Evolutionary conservation across 2,329 filamentous ascomycete genomes (phyloP), one percentile per base, ranked within the genome.

Genomic region (Colletotrichum shisoi): DNA sequence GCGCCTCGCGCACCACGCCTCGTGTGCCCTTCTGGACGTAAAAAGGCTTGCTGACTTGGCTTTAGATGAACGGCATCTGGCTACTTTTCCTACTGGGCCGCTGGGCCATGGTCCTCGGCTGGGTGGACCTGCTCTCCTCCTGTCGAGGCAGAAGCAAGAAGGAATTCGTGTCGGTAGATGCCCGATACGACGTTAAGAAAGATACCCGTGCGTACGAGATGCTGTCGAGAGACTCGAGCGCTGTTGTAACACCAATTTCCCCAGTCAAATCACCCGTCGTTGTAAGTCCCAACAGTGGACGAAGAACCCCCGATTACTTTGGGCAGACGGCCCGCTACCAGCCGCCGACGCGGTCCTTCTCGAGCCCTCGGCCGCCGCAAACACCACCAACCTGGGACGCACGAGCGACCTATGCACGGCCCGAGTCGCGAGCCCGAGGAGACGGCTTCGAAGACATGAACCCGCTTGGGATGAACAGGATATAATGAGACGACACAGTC

Each of bases 81-180:
- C 87, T 91, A 57, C 84, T 96, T 64, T 78, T 97, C 62, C 87
- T 98, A 66, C 87, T 97, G 39, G 90, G 91, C 44, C 90, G 94
- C 59, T 88, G 87, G 76, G 90, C 91, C n/a, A 96, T 98, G 89
- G 82, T 96, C 62, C 85, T 83, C 3, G 95, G 91, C 69, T 99
- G 95, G 95, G 71, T 82, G 48, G 89, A 96, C 31, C 79, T 94
- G 48, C 77, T 89, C 71, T 80, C 77, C 62, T 76, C 78, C 44
- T 74, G 81, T 56, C 79, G 87, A 68, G 78, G 79, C 42, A 79
- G 82, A 60, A 81, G 79, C 67, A 87, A 90, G 75, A 87, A 87
- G 72, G 94, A 98, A 77, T 98, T 97, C 73, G 91, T 97, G 70
- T 96, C 92, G 45, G 89, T 91, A 52, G 94, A 97, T 75, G 93